Evolutionary conservation across 768 basidiomycete species (phyloP).

Genomic region (Lactarius deliciosus): DNA sequence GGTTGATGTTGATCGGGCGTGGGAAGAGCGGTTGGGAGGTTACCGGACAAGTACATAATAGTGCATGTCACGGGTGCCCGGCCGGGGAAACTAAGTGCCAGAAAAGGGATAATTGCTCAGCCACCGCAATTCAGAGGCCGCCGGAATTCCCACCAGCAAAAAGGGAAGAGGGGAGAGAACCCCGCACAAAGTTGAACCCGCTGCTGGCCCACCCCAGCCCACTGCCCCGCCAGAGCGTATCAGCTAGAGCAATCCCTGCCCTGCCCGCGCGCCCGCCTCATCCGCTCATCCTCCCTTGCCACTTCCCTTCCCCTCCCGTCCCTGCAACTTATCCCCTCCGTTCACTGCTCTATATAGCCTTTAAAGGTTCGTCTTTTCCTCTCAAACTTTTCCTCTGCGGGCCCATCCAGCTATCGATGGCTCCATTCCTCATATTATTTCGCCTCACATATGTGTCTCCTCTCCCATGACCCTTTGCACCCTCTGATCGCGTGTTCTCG

Average conservation of each 20-base stretch:
- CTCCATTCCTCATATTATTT: conserved; percentile 1
- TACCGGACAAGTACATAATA: not conserved
- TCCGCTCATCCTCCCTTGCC: conserved; percentile 17
- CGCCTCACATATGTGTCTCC: conserved; percentile 7
- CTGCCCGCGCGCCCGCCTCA: conserved; percentile 25
- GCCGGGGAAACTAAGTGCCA: not conserved
- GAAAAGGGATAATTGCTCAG: conserved; percentile 12
- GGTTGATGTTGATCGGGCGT: too few species aligned
- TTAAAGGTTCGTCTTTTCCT: conserved; percentile 20
- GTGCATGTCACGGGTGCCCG: not conserved
- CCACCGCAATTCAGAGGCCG: conserved; percentile 16
- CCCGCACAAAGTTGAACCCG: conserved; percentile 22
- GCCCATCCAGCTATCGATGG: conserved; percentile 20
- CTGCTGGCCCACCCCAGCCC: conserved; percentile 22
- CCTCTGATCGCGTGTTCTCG: conserved; percentile 34
- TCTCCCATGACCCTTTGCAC: conserved; percentile 15
- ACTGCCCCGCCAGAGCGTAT: conserved; percentile 12
- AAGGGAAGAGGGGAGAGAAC: conserved; percentile 3
- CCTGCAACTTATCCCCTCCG: conserved; percentile 8
- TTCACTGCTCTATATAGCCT: not conserved
- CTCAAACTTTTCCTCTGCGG: not conserved
- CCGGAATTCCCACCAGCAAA: conserved; percentile 24
- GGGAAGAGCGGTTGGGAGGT: too few species aligned
- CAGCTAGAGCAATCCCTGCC: conserved; percentile 9
- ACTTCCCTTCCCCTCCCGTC: conserved; percentile 17